Evolutionary conservation across 805 yeast species (phyloP).

Genomic region (Yarrowia sp.): DNA sequence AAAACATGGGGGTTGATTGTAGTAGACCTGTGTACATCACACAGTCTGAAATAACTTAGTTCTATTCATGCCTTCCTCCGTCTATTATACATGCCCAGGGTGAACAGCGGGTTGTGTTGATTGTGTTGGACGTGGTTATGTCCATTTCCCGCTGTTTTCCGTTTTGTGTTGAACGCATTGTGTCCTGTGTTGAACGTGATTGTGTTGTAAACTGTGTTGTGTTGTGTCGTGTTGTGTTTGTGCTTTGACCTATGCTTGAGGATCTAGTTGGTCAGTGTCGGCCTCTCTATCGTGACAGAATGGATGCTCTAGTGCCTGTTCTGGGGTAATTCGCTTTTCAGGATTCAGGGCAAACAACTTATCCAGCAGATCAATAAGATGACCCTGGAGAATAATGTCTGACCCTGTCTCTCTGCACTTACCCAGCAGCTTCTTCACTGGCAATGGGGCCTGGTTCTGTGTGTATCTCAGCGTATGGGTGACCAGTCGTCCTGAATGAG

Average conservation of each 20-base stretch:
- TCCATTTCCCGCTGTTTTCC: too few species aligned
- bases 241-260: background rate
- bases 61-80: conserved; percentile 7
- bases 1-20: background rate
- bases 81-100: conserved; percentile 17
- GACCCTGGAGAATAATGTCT: conserved; percentile 39
- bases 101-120: too few species aligned
- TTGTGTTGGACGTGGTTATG: too few species aligned
- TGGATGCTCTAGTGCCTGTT: conserved; percentile 66
- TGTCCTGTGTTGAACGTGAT: too few species aligned
- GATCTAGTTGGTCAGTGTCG: background rate
- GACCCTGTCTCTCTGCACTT: conserved; percentile 39
- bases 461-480: conserved; percentile 40
- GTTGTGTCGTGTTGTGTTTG: background rate
- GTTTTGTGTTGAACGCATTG: too few species aligned
- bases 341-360: conserved; percentile 58
- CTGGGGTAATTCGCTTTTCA: conserved; percentile 69
- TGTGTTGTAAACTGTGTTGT: background rate
- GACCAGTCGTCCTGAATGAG: conserved; percentile 43
- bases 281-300: conserved; percentile 50
- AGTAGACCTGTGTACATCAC: conserved; percentile 11
- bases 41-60: conserved; percentile 13
- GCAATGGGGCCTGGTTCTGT: conserved; percentile 29
- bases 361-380: conserved; percentile 48
- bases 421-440: conserved; percentile 33